These are phyloP conservation scores for Pseudocercospora musae DNA, from an alignment of 2,329 filamentous ascomycete genomes.

Conservation along the genomic window DNA sequence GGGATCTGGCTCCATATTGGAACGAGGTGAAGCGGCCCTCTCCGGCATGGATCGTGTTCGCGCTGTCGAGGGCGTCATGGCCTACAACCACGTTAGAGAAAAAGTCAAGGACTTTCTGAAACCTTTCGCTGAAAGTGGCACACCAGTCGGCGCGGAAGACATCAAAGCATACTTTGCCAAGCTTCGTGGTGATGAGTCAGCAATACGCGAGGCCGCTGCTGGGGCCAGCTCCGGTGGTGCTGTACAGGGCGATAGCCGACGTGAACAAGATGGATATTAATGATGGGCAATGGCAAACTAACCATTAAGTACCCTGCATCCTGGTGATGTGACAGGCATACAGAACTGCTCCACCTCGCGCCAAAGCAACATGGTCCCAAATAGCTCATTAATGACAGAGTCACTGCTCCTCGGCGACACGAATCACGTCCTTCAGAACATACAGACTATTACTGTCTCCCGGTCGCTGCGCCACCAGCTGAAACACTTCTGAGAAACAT, in stretches of 20 bases:
- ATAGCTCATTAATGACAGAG: not conserved
- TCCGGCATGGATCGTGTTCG: constrained; percentile 88
- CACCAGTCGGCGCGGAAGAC: constrained; percentile 87
- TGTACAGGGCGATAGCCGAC: constrained; percentile 32
- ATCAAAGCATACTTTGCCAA: constrained; percentile 97
- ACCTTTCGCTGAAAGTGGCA: constrained; percentile 87
- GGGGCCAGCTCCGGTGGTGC: constrained; percentile 25
- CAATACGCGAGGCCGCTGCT: constrained; percentile 29
- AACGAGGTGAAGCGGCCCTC: constrained; percentile 87
- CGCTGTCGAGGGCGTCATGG: constrained; percentile 94
- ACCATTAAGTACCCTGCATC: not conserved
- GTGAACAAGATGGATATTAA: constrained; percentile 42
- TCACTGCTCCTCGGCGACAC: not conserved
- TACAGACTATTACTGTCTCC: not conserved
- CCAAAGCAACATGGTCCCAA: not conserved
- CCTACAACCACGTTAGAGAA: constrained; percentile 93
- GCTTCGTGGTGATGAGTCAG: constrained; percentile 77
- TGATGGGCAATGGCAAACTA: not conserved
- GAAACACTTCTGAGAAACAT: not conserved
- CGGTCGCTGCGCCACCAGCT: not conserved
- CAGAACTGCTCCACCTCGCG: not conserved
- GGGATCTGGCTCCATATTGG: constrained; percentile 78
- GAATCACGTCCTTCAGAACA: not conserved
- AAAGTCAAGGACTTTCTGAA: constrained; percentile 93
- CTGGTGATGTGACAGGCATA: not conserved